These are phyloP conservation scores for Pleurotus cornucopiae DNA, from an alignment of 768 basidiomycete species.

Conservation along the genomic window DNA sequence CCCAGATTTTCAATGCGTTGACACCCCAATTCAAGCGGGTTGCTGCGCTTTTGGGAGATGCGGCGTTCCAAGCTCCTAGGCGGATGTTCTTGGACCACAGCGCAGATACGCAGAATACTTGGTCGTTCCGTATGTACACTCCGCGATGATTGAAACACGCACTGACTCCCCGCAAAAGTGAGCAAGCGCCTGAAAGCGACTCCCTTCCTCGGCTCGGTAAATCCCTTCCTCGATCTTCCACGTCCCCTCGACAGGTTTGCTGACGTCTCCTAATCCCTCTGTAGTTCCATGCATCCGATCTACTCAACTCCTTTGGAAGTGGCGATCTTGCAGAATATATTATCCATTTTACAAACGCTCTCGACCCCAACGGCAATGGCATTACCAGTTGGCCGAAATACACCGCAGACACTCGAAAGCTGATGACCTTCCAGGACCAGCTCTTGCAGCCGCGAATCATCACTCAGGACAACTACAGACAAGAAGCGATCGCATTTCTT, in stretches of 20 bases:
- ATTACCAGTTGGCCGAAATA: slow-evolving; percentile 28
- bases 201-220: slow-evolving; percentile 29
- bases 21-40: slow-evolving; percentile 49
- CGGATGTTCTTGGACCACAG: slow-evolving; percentile 39
- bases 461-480: slow-evolving; percentile 1
- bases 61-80: slow-evolving; percentile 46
- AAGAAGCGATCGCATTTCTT: neutral
- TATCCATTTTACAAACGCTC: slow-evolving; percentile 28
- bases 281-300: slow-evolving; percentile 30
- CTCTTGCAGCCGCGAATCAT: neutral
- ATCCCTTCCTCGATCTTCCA: slow-evolving; percentile 3
- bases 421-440: neutral
- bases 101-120: slow-evolving; percentile 32
- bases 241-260: neutral
- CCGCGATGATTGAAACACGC: no score
- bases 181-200: slow-evolving; percentile 26
- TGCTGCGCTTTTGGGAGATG: slow-evolving; percentile 46
- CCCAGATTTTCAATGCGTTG: slow-evolving; percentile 32
- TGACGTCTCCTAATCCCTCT: neutral
- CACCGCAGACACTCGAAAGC: neutral
- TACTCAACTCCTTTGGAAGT: slow-evolving; percentile 22
- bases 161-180: slow-evolving; percentile 16
- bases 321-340: slow-evolving; percentile 30
- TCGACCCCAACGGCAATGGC: slow-evolving; percentile 30
- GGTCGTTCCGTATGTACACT: slow-evolving; percentile 25